Evolutionary conservation across 2,329 filamentous ascomycete genomes (phyloP).

Genomic region (Sporothrix globosa): DNA sequence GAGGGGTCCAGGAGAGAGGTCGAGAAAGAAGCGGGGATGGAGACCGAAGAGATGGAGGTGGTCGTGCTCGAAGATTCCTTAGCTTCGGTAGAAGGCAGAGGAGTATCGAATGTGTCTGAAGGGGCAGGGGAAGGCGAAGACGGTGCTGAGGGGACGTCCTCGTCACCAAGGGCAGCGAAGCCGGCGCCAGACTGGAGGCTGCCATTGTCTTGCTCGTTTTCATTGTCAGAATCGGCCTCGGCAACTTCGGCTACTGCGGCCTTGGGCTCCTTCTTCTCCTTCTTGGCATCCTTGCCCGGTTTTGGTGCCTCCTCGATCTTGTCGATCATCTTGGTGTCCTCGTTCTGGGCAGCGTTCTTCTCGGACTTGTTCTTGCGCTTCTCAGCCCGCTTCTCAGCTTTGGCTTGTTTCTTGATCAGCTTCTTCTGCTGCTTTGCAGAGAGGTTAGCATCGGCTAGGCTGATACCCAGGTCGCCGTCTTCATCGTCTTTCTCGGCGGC

Average conservation of each 20-base stretch:
- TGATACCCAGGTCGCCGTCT: slow-evolving; percentile 37
- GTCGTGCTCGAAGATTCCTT: slow-evolving; percentile 55
- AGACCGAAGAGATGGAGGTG: slow-evolving; percentile 27
- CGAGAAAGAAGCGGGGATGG: slow-evolving; percentile 27
- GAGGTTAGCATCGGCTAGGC: slow-evolving; percentile 38
- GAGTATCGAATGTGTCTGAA: slow-evolving; percentile 65
- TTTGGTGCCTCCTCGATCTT: slow-evolving; percentile 20
- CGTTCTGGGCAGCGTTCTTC: not conserved
- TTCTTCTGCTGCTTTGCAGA: slow-evolving; percentile 56
- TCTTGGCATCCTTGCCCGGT: slow-evolving; percentile 35
- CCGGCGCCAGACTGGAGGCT: slow-evolving; percentile 51
- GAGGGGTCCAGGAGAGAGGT: slow-evolving; percentile 39
- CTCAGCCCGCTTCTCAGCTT: slow-evolving; percentile 54
- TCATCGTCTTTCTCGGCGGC: slow-evolving; percentile 31
- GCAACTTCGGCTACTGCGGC: slow-evolving; percentile 41
- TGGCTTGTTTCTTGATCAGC: slow-evolving; percentile 56
- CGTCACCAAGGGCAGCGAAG: slow-evolving; percentile 52
- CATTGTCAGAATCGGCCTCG: slow-evolving; percentile 60
- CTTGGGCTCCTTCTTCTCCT: slow-evolving; percentile 26
- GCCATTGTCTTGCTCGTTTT: slow-evolving; percentile 52
- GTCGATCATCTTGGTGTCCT: not conserved
- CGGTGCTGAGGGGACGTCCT: slow-evolving; percentile 44
- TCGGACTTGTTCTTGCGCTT: slow-evolving; percentile 49
- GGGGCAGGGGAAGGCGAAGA: slow-evolving; percentile 45
- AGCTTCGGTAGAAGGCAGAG: slow-evolving; percentile 44